Evolutionary conservation across 371 early-diverging fungal genomes (phyloP), one percentile per base, ranked within the genome.

Genomic region (Lichtheimia corymbifera): DNA sequence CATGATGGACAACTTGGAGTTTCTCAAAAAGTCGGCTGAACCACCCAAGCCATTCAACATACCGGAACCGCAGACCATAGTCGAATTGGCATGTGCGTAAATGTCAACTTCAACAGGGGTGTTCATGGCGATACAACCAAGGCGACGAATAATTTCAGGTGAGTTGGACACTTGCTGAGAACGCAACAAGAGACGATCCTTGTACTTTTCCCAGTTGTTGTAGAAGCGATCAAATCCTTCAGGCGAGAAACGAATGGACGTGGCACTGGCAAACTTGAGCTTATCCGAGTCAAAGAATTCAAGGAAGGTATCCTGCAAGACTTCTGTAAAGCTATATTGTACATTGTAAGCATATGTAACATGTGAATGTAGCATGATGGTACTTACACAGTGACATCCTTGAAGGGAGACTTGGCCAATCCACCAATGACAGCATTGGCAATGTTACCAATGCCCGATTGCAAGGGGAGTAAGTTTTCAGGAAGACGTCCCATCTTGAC

Each of bases 61-160:
- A 58, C 73, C 80, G 28, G 80, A 79, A 44, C 83, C 83, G 45
- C 75, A 73, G 6, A 82, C 80, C 62, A 77, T 63, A 25, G 83
- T 82, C 0, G 83, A 82, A 58, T 82, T 82, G 51, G 78, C 80
- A 58, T 82, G 83, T 24, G 74, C 83, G 42, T 82, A 82, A 45
- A 82, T 82, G 59, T 82, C 83, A 45, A 82, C 76, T 70, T 82
- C 83, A 51, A 82, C 78, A 51, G 83, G 83, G 1, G 83, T 82
- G 58, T 82, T 82, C 83, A 82, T 82, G 40, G 83, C 83, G 55
- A 82, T 79, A 63, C 73, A 72, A n/a, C 83, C 83, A 35, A 82
- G 69, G 60, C 83, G 70, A 60, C 83, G 74, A 55, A 82, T 82
- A 28, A 82, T 50, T 64, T 82, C 83, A 35, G 83, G 83, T 17